A percentile compares a stretch with the other conserved stretches of the same genome.
Evolutionary conservation across 176 grass and related monocot genomes (phyloP).

Genomic region (Carex parvula): DNA sequence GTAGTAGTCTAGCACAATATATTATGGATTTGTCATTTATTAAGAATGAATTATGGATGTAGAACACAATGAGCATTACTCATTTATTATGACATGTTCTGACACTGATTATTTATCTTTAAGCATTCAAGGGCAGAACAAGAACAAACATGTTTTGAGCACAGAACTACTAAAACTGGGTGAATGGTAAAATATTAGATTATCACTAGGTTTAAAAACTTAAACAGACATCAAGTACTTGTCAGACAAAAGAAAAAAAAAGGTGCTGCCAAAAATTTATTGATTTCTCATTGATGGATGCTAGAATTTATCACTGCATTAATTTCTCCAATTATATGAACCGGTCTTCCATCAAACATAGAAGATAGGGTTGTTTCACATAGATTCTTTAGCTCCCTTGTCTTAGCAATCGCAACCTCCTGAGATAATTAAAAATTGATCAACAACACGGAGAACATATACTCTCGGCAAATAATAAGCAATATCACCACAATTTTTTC

Average conservation of each 20-base stretch:
- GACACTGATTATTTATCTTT: not conserved
- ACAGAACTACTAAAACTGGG: not conserved
- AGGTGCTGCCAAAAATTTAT: not conserved
- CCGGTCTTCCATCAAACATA: conserved; percentile 84
- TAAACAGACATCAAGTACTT: not conserved
- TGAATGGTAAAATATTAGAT: not conserved
- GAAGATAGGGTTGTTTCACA: conserved; percentile 74
- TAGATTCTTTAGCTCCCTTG: conserved; percentile 75
- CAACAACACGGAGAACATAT: conserved; percentile 11
- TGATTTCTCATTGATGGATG: conserved; percentile 37
- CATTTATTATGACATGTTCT: not conserved
- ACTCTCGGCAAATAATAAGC: not conserved
- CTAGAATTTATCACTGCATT: conserved; percentile 60
- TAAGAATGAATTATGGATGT: not conserved
- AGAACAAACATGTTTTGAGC: not conserved
- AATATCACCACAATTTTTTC: not conserved
- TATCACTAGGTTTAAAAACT: not conserved
- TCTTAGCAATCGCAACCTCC: conserved; percentile 77
- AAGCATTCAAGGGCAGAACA: not conserved
- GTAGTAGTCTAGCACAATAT: not conserved
- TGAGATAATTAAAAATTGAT: conserved; percentile 33
- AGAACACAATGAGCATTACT: not conserved
- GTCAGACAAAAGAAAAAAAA: not conserved
- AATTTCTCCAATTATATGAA: conserved; percentile 92
- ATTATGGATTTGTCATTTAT: not conserved